Base-by-base conservation (phyloP, 257 asterid species). In the Lavandula angustifolia region DNA sequence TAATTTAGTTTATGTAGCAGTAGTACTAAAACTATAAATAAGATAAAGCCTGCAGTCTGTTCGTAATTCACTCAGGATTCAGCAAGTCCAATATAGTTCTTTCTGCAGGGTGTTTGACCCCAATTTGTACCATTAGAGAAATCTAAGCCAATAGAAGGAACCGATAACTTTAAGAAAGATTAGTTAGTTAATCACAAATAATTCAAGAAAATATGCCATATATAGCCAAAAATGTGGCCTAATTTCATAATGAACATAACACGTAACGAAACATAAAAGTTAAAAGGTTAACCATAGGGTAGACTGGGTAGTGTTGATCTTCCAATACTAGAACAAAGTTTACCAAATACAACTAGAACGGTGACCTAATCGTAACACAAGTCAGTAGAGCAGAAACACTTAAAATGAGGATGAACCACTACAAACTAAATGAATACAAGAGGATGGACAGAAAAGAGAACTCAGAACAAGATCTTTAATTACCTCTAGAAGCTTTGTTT, bases 401-500 rank as follows among this genome's bases (percentile, higher is more conserved):
- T 64, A 52, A 57, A 60, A n/a, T 16, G 67, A 54, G 59, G 9
- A 32, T 27, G 58, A 29, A 62, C 41, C 62, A 44, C 35, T 38
- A 4, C 16, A 8, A 16, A 17, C 41, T 57, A 9, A 51, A 40
- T 9, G 2, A 9, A 17, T 18, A 40, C 10, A 59, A 27, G 62
- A 54, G 57, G 8, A 43, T 37, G 64, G 32, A 67, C 43, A 53
- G 55, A 42, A 13, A 9, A 27, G 38, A 66, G 49, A 71, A 55
- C 34, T 37, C 54, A 31, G 37, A 62, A 43, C 16, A 42, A 68
- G 32, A 68, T 57, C 16, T 3, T 31, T 14, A 35, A 64, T 40
- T 84, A 89, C 97, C 96, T 86, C 74, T 86, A 32, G 79, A 82
- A 17, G 84, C 62, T 84, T 76, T 85, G 67, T 42, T 83, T 74